A percentile compares a stretch with the other conserved stretches of the same genome.
These are phyloP conservation scores for Wallacemonas sp. DNA, from an alignment of 208 protist genomes.

Conservation along the genomic window DNA sequence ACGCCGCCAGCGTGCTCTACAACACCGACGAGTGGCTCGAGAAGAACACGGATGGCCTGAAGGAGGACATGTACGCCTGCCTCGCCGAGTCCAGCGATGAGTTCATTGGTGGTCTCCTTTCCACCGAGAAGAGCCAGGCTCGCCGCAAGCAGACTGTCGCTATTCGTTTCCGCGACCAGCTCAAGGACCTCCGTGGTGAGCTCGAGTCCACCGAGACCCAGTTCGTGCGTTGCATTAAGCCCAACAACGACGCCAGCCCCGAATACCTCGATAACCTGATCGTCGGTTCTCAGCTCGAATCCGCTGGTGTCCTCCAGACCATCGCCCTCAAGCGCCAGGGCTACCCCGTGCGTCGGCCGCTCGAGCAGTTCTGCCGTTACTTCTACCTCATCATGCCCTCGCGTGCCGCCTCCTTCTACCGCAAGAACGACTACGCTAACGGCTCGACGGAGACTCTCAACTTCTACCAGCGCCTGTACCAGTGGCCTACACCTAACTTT, in stretches of 20 bases:
- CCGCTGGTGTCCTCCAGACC: constrained; percentile 89
- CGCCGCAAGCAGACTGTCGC: constrained; percentile 81
- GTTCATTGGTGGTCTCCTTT: constrained; percentile 71
- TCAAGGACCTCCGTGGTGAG: constrained; percentile 62
- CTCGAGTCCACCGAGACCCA: constrained; percentile 91
- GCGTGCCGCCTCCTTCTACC: constrained; percentile 33
- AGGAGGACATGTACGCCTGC: constrained; percentile 76
- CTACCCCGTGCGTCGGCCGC: constrained; percentile 80
- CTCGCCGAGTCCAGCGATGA: constrained; percentile 40
- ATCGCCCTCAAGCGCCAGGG: constrained; percentile 90
- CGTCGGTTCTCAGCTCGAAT: constrained; percentile 90
- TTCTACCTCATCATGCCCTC: constrained; percentile 78
- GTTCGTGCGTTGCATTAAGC: constrained; percentile 95
- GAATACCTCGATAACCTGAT: constrained; percentile 63
- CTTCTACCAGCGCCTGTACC: constrained; percentile 64
- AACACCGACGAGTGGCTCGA: constrained; percentile 88
- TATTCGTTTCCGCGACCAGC: constrained; percentile 80
- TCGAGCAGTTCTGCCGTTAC: constrained; percentile 78
- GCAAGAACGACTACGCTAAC: constrained; percentile 43
- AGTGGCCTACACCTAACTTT: constrained; percentile 67
- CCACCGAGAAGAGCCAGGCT: constrained; percentile 31
- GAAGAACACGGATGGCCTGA: constrained; percentile 91
- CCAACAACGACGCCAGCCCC: constrained; percentile 79
- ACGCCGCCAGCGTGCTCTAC: constrained; percentile 88
- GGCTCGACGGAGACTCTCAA: constrained; percentile 52